phyloP scores from a whole-genome alignment of 257 asterid genomes.

The Echium plantagineum region DNA sequence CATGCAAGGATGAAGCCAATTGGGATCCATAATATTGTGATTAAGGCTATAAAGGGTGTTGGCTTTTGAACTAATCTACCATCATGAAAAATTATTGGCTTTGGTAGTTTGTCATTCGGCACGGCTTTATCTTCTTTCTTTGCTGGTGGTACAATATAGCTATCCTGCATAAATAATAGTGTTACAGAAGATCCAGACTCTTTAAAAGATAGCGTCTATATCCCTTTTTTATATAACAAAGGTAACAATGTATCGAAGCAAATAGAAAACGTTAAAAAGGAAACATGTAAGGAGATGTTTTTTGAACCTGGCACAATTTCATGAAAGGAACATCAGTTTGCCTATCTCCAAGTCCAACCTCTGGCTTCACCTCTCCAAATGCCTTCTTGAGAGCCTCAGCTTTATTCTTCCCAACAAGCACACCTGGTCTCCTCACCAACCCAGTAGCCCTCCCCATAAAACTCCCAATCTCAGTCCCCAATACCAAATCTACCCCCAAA shows the following conservation, averaged over 20 bases:
- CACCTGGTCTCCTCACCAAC: conserved; percentile 33
- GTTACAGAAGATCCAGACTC: no score
- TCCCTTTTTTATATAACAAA: no score
- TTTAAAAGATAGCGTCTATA: no score
- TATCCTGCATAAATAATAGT: conserved; percentile 26
- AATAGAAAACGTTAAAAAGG: no score
- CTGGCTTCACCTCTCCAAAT: conserved; percentile 42
- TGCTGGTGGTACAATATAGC: conserved; percentile 40
- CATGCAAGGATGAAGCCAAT: conserved; percentile 46
- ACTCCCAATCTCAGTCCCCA: conserved; percentile 45
- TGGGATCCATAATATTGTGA: conserved; percentile 49
- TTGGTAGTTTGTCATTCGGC: conserved; percentile 38
- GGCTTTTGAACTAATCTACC: conserved; percentile 53
- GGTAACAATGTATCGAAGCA: no score
- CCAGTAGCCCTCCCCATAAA: conserved; percentile 51
- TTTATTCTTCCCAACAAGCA: conserved; percentile 41
- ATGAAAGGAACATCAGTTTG: conserved; percentile 46
- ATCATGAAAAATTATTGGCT: conserved; percentile 51
- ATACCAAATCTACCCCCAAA: conserved; percentile 45
- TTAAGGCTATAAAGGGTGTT: conserved; percentile 33
- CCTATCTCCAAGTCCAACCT: conserved; percentile 50
- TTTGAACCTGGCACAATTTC: conserved; percentile 41
- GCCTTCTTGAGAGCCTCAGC: conserved; percentile 30
- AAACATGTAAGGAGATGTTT: no score
- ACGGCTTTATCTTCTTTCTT: conserved; percentile 34